Evolutionary conservation across 495 filamentous ascomycete genomes (phyloP), one percentile per base, ranked within the genome.

Genomic region (Neurospora sublineolata): DNA sequence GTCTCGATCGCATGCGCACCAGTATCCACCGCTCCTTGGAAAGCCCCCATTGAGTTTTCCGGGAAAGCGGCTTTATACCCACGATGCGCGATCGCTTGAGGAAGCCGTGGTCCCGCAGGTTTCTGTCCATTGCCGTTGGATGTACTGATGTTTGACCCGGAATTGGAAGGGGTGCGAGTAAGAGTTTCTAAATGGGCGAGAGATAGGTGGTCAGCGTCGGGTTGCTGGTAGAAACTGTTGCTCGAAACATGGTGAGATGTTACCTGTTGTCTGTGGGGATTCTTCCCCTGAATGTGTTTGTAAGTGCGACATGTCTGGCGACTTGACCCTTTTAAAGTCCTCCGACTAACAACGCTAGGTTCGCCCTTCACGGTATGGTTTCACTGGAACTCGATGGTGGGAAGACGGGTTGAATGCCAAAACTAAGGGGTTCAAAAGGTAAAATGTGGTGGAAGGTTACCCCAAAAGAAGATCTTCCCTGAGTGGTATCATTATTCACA

Each of bases 1-100:
- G 93, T 93, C 81, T 98, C 94, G 20, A 98, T 82, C 0, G 92
- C 94, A 77, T 97, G 86, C 3, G 90, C 88, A 37, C 93, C 93
- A 33, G 87, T 88, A 18, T 86, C 81, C 0, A 94, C 84, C 5
- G 94, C 94, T 3, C 83, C 89, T 52, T 83, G 80, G 81, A 97
- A 95, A 9, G 92, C 92, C 16, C 81, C 83, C 84, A 97, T 87
- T 3, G 92, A 91, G 79, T 98, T 98, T 81, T 98, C 94, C 0
- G 94, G 93, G 74, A 87, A 92, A 42, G 85, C 84, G 0, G 86
- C 88, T 76, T 91, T 94, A 82, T 90, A 95, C 3, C 94, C 94
- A 33, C 94, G 87, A 82, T 98, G 94, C 10, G 91, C 91, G 73
- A 97, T 95, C 27, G 87, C 86, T 71, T 94, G 92, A 0, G 94